Evolutionary conservation across 176 grass and related monocot genomes (phyloP).

Genomic region (Avena eriantha): DNA sequence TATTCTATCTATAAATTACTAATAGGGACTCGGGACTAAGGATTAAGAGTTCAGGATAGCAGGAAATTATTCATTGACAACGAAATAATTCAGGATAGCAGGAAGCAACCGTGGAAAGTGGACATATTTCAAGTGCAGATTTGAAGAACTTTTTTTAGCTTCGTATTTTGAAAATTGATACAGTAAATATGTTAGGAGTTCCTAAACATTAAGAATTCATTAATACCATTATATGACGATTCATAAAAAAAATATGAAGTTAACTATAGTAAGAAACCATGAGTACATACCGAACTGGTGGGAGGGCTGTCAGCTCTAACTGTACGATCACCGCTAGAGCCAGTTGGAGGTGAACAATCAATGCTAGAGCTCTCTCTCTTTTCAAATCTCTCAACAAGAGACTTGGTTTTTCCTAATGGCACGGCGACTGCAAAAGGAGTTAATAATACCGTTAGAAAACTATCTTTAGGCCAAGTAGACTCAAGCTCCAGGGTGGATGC

Average conservation of each 20-base stretch:
- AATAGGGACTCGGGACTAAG: not conserved
- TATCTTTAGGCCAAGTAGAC: slow-evolving; percentile 11
- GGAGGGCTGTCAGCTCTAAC: slow-evolving; percentile 37
- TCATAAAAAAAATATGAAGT: slow-evolving; percentile 11
- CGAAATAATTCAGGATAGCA: not conserved
- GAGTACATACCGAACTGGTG: slow-evolving; percentile 48
- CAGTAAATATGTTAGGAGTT: not conserved
- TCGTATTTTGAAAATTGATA: not conserved
- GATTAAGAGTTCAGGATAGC: slow-evolving; percentile 23
- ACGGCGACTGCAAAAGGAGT: slow-evolving; percentile 81
- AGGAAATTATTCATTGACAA: slow-evolving; percentile 6
- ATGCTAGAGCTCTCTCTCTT: slow-evolving; percentile 71
- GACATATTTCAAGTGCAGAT: not conserved
- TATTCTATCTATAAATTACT: slow-evolving; percentile 28
- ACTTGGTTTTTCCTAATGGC: slow-evolving; percentile 85
- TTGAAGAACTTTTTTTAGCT: slow-evolving; percentile 1
- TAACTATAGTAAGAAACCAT: slow-evolving; percentile 34
- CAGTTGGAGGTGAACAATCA: slow-evolving; percentile 47
- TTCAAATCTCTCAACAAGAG: slow-evolving; percentile 92
- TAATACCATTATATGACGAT: not conserved
- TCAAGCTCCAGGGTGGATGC: slow-evolving; percentile 28
- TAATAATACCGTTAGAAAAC: slow-evolving; percentile 36
- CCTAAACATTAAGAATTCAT: slow-evolving; percentile 7
- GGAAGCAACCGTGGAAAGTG: slow-evolving; percentile 16
- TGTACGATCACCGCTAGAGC: slow-evolving; percentile 43